Evolutionary conservation across 75 land plant genomes (phyloP).

Genomic region (Isoetes taiwanensis): DNA sequence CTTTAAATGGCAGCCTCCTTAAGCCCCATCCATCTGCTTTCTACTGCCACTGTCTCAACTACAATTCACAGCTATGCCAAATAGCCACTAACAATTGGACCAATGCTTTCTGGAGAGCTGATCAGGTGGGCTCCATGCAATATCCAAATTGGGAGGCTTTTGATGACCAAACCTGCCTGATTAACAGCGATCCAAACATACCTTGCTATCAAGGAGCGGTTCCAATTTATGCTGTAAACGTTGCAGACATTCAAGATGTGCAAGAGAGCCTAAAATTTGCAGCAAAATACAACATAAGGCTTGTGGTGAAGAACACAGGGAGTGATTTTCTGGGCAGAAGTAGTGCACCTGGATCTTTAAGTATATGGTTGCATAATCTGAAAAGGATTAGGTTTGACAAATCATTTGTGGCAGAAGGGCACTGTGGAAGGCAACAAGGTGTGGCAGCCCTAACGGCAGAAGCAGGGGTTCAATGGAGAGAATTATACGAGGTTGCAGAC

Average conservation of each 20-base stretch:
- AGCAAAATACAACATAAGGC: conserved; percentile 5
- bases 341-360: conserved; percentile 10
- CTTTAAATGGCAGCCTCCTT: background rate
- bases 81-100: background rate
- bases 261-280: conserved; percentile 11
- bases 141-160: conserved; percentile 13
- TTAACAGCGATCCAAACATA: background rate
- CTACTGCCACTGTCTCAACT: background rate
- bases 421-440: background rate
- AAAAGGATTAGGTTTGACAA: conserved; percentile 11
- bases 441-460: conserved; percentile 13
- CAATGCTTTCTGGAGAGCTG: conserved; percentile 13
- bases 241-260: background rate
- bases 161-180: background rate
- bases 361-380: conserved; percentile 18
- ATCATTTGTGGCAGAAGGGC: background rate
- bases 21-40: background rate
- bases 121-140: conserved; percentile 15
- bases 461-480: conserved; percentile 16
- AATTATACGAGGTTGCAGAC: conserved; percentile 11
- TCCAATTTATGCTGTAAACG: conserved; percentile 13
- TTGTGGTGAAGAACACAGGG: conserved; percentile 22
- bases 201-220: conserved; percentile 19
- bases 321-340: conserved; percentile 20
- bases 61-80: background rate